A percentile compares a stretch with the other conserved stretches of the same genome.
phyloP scores from a whole-genome alignment of 2,329 filamentous ascomycete genomes.

The Exophiala dermatitidis region DNA sequence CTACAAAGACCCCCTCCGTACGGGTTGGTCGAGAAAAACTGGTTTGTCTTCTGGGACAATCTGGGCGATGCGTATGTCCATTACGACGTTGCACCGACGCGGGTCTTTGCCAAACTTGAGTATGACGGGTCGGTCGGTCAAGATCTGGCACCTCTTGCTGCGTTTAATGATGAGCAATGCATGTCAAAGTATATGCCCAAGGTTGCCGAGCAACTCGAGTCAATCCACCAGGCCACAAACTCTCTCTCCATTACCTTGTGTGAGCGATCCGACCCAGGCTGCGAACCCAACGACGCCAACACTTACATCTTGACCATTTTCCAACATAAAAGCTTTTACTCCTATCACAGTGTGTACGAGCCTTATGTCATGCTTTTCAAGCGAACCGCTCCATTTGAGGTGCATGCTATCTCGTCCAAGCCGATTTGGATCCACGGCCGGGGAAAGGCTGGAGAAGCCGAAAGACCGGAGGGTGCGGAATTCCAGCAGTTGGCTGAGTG shows the following conservation, averaged over 20 bases:
- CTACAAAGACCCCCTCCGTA: constrained; percentile 47
- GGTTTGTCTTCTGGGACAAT: constrained; percentile 54
- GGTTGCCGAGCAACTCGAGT: constrained; percentile 35
- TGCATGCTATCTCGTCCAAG: constrained; percentile 23
- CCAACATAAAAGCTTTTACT: constrained; percentile 48
- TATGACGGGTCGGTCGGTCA: constrained; percentile 42
- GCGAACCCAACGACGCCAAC: constrained; percentile 40
- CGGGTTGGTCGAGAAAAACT: constrained; percentile 52
- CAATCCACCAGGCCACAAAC: constrained; percentile 55
- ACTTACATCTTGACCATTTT: constrained; percentile 51
- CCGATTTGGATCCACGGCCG: constrained; percentile 54
- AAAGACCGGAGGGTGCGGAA: neutral
- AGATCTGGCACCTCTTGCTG: constrained; percentile 40
- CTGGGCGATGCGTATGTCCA: constrained; percentile 45
- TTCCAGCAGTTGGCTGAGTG: constrained; percentile 6
- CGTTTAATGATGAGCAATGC: constrained; percentile 40
- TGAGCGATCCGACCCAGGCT: constrained; percentile 40
- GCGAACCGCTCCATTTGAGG: constrained; percentile 17
- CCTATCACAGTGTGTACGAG: constrained; percentile 36
- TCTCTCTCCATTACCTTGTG: constrained; percentile 52
- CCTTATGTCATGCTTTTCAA: constrained; percentile 25
- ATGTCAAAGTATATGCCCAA: constrained; percentile 42
- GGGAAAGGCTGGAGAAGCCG: constrained; percentile 9
- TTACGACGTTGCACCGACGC: constrained; percentile 46
- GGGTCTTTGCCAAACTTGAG: constrained; percentile 44